Base-by-base conservation (phyloP, 2,329 filamentous ascomycete species). In the Dendrostoma leiphaemia region DNA sequence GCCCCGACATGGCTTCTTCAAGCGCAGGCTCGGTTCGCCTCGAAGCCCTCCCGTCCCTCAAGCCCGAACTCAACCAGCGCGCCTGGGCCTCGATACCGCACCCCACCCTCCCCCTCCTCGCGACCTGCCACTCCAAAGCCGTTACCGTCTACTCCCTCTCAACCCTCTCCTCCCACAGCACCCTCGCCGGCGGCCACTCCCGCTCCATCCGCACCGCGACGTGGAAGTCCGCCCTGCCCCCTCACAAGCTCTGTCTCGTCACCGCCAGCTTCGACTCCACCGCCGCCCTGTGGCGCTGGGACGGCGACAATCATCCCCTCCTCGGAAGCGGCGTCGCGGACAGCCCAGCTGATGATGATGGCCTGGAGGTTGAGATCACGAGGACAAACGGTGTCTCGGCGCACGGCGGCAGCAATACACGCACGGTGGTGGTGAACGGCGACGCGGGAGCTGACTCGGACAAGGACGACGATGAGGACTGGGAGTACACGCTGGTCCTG, bases 181-280 rank as follows among this genome's bases (percentile, higher is more conserved):
- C 82, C 19, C 85, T 97, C 51, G 85, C 86, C 7, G 92, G 91
- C 57, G 94, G 93, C 7, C 94, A 99, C 74, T 90, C 91, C 63
- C 89, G 94, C 53, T 94, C 89, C 63, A 85, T 99, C n/a, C 84
- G 94, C 52, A 84, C 85, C 47, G 84, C 86, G 19, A 86, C 90
- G 34, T 99, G 94, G 94, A 96, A 96, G 72, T 91, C 92, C 0
- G 79, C 80, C 57, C 72, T 83, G 40, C 74, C 79, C 13, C 72
- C 75, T 3, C 72, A 78, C 58, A 83, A 86, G 67, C 86, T 89
- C 53, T 90, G 93, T 41, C 81, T 97, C 15, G 92, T 93, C 5
- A 96, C 92, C 0, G 94, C 91, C 4, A 94, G 89, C 68, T 99
- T 99, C 68, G 94, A 99, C 70, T 88, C 90, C 15, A 95, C 90